phyloP scores from a whole-genome alignment of 2,329 filamentous ascomycete species.

The Ascochyta rabiei region DNA sequence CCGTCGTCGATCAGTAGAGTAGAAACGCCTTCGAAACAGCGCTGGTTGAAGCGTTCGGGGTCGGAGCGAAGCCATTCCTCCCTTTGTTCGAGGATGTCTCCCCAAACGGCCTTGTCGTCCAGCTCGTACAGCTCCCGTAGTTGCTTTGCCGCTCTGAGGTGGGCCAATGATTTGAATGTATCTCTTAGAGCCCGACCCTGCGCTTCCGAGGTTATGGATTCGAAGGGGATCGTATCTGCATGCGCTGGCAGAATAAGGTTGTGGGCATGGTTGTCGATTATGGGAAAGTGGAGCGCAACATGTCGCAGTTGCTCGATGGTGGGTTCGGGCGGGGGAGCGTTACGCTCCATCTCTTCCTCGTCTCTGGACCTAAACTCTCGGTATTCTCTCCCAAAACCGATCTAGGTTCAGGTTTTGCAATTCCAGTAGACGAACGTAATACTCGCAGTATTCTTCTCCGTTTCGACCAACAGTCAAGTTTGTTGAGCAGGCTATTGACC shows the following conservation, averaged over 20 bases:
- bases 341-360: slow-evolving; percentile 26
- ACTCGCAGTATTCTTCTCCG: background rate
- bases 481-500: background rate
- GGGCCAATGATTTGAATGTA: slow-evolving; percentile 67
- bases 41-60: slow-evolving; percentile 62
- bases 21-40: slow-evolving; percentile 75
- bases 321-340: slow-evolving; percentile 21
- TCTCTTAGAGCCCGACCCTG: slow-evolving; percentile 69
- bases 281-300: slow-evolving; percentile 55
- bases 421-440: background rate
- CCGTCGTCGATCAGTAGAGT: slow-evolving; percentile 81
- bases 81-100: slow-evolving; percentile 58
- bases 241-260: slow-evolving; percentile 65
- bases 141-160: slow-evolving; percentile 72
- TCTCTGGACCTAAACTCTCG: background rate
- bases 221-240: slow-evolving; percentile 58
- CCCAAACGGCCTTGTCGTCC: slow-evolving; percentile 62
- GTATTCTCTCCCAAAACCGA: background rate
- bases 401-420: background rate
- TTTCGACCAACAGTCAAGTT: background rate
- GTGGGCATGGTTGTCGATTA: slow-evolving; percentile 77
- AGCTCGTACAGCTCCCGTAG: slow-evolving; percentile 70
- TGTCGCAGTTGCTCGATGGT: slow-evolving; percentile 42
- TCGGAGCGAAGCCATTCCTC: slow-evolving; percentile 53
- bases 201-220: slow-evolving; percentile 75